phyloP scores from a whole-genome alignment of 768 basidiomycete genomes.

The Mycena latifolia region DNA sequence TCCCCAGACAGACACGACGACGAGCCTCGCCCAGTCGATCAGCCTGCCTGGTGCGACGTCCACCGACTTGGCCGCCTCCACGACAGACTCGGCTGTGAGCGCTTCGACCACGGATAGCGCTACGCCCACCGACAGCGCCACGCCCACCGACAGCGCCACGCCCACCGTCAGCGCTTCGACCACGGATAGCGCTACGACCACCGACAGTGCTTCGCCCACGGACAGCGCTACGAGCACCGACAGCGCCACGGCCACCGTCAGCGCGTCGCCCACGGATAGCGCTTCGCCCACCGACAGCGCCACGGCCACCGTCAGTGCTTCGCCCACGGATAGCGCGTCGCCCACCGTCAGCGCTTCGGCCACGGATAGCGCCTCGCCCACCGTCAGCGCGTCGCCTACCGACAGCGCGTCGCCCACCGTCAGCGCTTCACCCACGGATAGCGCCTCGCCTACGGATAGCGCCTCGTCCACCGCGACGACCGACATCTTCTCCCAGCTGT shows the following conservation, averaged over 20 bases:
- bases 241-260: too few species aligned
- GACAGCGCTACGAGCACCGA: neutral
- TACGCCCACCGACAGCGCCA: slow-evolving; percentile 6
- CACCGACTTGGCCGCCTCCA: slow-evolving; percentile 6
- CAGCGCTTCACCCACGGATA: too few species aligned
- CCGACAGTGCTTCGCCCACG: neutral
- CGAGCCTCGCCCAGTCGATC: slow-evolving; percentile 15
- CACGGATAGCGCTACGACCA: neutral
- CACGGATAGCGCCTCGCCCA: neutral
- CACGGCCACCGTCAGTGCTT: neutral
- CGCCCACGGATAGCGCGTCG: neutral
- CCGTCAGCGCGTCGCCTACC: neutral
- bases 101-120: slow-evolving; percentile 12
- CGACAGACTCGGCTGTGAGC: neutral
- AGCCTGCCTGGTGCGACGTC: slow-evolving; percentile 35
- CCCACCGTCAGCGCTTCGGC: too few species aligned
- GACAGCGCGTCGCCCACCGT: neutral
- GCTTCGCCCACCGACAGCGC: neutral
- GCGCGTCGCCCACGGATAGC: neutral
- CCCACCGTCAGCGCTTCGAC: too few species aligned
- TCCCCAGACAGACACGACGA: slow-evolving; percentile 67
- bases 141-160: neutral
- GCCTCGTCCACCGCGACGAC: neutral
- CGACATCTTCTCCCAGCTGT: neutral
- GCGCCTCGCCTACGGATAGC: neutral